A percentile compares a stretch with the other conserved stretches of the same genome.
These are phyloP conservation scores for Corchorus olitorius DNA, from an alignment of 345 rosid genomes.

Conservation along the genomic window DNA sequence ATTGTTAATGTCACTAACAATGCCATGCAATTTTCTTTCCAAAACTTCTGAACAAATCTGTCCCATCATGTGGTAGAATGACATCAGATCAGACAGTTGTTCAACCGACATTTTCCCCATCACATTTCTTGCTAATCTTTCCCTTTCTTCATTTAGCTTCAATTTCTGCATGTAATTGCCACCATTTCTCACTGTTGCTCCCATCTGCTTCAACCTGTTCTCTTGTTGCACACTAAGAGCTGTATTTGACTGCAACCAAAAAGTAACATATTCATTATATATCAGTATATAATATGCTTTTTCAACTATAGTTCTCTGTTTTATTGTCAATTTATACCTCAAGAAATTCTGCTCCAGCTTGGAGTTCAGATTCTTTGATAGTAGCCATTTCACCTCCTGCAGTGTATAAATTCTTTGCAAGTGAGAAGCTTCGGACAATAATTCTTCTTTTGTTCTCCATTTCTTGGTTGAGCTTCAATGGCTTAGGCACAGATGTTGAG, in stretches of 20 bases:
- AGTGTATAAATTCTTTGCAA: slow-evolving; percentile 61
- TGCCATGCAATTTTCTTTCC: slow-evolving; percentile 54
- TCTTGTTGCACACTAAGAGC: slow-evolving; percentile 75
- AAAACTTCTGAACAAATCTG: slow-evolving; percentile 73
- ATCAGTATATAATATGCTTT: background rate
- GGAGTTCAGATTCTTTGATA: slow-evolving; percentile 55
- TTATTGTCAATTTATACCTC: slow-evolving; percentile 43
- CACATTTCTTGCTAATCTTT: slow-evolving; percentile 57
- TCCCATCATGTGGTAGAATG: slow-evolving; percentile 81
- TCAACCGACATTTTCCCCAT: slow-evolving; percentile 76
- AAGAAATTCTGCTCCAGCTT: slow-evolving; percentile 77
- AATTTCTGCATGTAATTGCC: slow-evolving; percentile 59
- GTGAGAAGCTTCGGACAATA: slow-evolving; percentile 67
- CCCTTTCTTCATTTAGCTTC: slow-evolving; percentile 67
- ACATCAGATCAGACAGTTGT: slow-evolving; percentile 69
- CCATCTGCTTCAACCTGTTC: slow-evolving; percentile 87
- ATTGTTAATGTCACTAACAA: slow-evolving; percentile 34
- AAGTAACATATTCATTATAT: background rate
- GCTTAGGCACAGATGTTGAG: slow-evolving; percentile 42
- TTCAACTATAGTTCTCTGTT: background rate
- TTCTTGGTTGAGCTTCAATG: slow-evolving; percentile 48
- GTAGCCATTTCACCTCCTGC: slow-evolving; percentile 43
- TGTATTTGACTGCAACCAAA: slow-evolving; percentile 63
- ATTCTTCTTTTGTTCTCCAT: slow-evolving; percentile 66
- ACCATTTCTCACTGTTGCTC: slow-evolving; percentile 87